phyloP scores from a whole-genome alignment of 441 rosid species.

The Adansonia madagascariensis region DNA sequence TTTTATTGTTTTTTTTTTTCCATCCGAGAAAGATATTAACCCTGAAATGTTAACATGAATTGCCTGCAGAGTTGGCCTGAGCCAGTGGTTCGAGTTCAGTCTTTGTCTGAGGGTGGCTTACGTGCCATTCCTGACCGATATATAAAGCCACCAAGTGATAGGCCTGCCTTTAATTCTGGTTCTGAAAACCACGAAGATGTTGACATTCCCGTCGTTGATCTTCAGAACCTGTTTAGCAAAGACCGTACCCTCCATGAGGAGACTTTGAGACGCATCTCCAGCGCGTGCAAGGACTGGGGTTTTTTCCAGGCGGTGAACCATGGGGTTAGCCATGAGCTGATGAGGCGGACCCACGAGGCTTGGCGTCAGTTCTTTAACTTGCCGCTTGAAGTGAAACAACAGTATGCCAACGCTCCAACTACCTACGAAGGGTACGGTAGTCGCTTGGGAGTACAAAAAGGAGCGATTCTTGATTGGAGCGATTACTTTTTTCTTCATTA shows the following conservation, averaged over 20 bases:
- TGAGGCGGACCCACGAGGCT: conserved; percentile 46
- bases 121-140: conserved; percentile 50
- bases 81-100: conserved; percentile 62
- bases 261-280: conserved; percentile 37
- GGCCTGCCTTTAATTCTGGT: conserved; percentile 25
- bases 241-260: conserved; percentile 30
- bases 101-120: conserved; percentile 60
- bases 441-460: conserved; percentile 64
- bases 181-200: conserved; percentile 7
- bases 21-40: background rate
- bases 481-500: conserved; percentile 66
- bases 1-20: background rate
- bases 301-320: conserved; percentile 80
- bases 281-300: conserved; percentile 68
- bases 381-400: conserved; percentile 55
- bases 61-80: conserved; percentile 62
- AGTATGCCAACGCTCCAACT: conserved; percentile 56
- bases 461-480: conserved; percentile 68
- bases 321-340: conserved; percentile 49
- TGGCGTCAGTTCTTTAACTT: conserved; percentile 67
- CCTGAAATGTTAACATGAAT: conserved; percentile 24
- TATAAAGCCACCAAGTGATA: conserved; percentile 46
- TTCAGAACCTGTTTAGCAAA: conserved; percentile 31
- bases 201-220: conserved; percentile 62
- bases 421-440: conserved; percentile 80